Evolutionary conservation across 148 eudicot species (phyloP), one percentile per base, ranked within the genome.

Genomic region (Nepenthes mirabilis): DNA sequence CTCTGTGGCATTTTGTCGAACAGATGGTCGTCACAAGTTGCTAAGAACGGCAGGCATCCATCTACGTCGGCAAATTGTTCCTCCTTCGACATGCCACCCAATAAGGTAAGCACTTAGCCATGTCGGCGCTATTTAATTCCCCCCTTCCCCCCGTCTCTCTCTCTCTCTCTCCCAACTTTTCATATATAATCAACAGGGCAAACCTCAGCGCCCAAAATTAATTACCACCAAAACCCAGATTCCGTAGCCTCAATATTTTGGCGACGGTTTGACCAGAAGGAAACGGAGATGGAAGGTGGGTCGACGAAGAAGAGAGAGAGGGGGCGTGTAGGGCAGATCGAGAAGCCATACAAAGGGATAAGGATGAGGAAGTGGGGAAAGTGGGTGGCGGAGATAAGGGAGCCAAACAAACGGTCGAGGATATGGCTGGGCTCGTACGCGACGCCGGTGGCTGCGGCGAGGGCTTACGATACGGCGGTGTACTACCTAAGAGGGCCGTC

Each of bases 361-460:
- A 65, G 98, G 72, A 91, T 91, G 98, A 69, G 98, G 52, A 91
- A 88, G 82, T 91, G 97, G 97, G 97, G 97, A 0, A 91, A 91
- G 56, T 91, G 97, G 97, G 97, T 91, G 0, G 97, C 98, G 1
- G 98, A 91, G 73, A 91, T 91, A 34, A 36, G 98, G 34, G 96
- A 91, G 48, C 98, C 98, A 0, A 91, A 91, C 74, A 91, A 91
- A 55, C 77, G 98, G 5, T 80, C 98, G 0, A 60, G 98, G 23
- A 88, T 91, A 1, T 88, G 98, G 98, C 48, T 91, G 1, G 97
- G 97, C 1, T 91, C 97, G 0, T 91, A 91, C 61, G 63, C 84
- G 1, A 79, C 95, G 0, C 84, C 97, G 0, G 74, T 88, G 6
- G 96, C 94, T 10, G 98, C 96, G 1, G 98, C 98, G 2, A 57